These are phyloP conservation scores for Fusarium succisae DNA, from an alignment of 2,329 filamentous ascomycete genomes.

Conservation along the genomic window DNA sequence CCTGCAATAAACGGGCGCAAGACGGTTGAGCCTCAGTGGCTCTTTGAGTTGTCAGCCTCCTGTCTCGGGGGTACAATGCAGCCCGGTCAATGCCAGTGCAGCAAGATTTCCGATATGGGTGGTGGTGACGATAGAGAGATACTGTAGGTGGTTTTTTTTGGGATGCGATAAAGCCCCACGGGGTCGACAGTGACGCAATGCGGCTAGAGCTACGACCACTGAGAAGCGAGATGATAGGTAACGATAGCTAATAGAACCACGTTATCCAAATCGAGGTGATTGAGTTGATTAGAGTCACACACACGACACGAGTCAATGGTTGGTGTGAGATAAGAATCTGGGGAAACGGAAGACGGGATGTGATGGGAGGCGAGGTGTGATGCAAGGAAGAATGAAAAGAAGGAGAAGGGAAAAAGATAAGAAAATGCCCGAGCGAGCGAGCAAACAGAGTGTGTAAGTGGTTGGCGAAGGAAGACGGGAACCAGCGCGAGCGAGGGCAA, in stretches of 20 bases:
- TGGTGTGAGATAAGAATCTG: conserved; percentile 46
- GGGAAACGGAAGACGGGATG: conserved; percentile 39
- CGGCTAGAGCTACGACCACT: conserved; percentile 42
- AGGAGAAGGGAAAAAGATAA: conserved; percentile 38
- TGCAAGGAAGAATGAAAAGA: conserved; percentile 25
- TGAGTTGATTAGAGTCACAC: conserved; percentile 25
- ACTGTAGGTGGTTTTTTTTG: neutral
- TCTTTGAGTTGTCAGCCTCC: conserved; percentile 27
- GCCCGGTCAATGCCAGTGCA: conserved; percentile 1
- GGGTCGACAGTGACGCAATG: conserved; percentile 43
- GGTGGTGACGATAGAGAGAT: conserved; percentile 25
- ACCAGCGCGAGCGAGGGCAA: conserved; percentile 33
- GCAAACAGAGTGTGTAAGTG: conserved; percentile 39
- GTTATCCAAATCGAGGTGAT: conserved; percentile 41
- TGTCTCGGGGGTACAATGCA: conserved; percentile 12
- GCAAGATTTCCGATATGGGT: conserved; percentile 16
- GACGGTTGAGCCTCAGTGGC: conserved; percentile 40
- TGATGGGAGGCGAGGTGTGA: conserved; percentile 15
- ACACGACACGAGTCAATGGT: conserved; percentile 33
- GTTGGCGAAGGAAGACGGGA: conserved; percentile 22
- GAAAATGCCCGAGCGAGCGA: conserved; percentile 25
- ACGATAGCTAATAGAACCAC: conserved; percentile 45
- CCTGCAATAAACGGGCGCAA: conserved; percentile 40
- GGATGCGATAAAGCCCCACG: conserved; percentile 38
- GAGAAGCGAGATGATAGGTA: conserved; percentile 35